phyloP scores from a whole-genome alignment of 805 yeast genomes.

The Tetrapisispora namnaoensis region DNA sequence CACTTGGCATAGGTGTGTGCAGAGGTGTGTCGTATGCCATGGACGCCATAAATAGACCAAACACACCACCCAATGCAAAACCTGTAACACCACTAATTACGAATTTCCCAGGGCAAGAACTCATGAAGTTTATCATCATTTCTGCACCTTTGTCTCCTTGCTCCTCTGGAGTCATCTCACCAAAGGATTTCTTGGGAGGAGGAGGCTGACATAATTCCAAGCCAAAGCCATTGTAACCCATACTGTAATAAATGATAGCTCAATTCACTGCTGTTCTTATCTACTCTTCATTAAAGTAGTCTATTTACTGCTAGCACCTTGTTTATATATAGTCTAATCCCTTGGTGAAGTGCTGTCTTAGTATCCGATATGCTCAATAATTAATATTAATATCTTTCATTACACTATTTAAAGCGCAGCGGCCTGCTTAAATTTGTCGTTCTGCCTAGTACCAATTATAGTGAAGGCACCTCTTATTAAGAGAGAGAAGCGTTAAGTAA shows the following conservation, averaged over 20 bases:
- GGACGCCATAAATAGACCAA: slow-evolving; percentile 87
- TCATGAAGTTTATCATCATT: slow-evolving; percentile 74
- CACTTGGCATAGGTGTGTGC: slow-evolving; percentile 25
- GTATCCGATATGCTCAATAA: too few relatives aligned
- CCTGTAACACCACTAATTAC: slow-evolving; percentile 90
- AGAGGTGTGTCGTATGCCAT: slow-evolving; percentile 37
- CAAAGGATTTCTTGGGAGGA: slow-evolving; percentile 38
- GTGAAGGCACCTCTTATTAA: too few relatives aligned
- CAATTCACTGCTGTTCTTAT: too few relatives aligned
- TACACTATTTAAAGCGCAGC: too few relatives aligned
- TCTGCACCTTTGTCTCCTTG: slow-evolving; percentile 87
- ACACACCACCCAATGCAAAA: slow-evolving; percentile 88
- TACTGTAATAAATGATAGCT: neutral
- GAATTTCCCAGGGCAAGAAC: slow-evolving; percentile 92
- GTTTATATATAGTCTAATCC: too few relatives aligned
- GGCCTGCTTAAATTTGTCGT: too few relatives aligned
- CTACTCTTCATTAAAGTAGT: too few relatives aligned
- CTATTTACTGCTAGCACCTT: too few relatives aligned
- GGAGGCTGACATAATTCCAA: slow-evolving; percentile 33
- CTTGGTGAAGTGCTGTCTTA: too few relatives aligned
- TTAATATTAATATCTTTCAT: too few relatives aligned
- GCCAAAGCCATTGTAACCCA: slow-evolving; percentile 37
- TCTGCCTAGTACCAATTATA: too few relatives aligned
- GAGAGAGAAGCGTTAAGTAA: too few relatives aligned
- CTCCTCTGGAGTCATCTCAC: slow-evolving; percentile 81